Conservation (phyloP, 805 yeast genomes). For the Lipomyces lipofer region DNA sequence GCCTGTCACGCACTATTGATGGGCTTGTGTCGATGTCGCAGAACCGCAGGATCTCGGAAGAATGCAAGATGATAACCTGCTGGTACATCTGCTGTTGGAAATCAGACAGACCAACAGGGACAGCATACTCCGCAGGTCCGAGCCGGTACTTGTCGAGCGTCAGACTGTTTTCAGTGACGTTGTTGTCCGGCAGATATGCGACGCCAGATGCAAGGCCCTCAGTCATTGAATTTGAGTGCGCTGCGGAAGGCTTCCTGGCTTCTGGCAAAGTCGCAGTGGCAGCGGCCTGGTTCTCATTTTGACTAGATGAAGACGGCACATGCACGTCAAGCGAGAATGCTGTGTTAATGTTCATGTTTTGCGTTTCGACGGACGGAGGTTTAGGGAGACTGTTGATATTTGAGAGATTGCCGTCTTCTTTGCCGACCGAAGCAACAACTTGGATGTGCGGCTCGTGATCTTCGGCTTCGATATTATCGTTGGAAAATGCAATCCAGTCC, state of each 20-base stretch:
- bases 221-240: conserved; percentile 12
- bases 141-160: conserved; percentile 29
- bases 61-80: conserved; percentile 87
- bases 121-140: conserved; percentile 59
- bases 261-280: conserved; percentile 6
- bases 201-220: conserved; percentile 24
- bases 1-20: conserved; percentile 45
- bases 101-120: conserved; percentile 81
- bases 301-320: background rate
- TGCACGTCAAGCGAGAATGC: background rate
- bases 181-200: conserved; percentile 24
- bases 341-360: background rate
- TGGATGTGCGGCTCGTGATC: background rate
- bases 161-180: conserved; percentile 12
- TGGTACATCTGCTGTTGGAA: conserved; percentile 87
- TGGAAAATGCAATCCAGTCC: too few relatives aligned
- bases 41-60: conserved; percentile 83
- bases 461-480: background rate
- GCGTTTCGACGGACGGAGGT: background rate
- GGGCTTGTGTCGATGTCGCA: conserved; percentile 58
- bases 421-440: background rate
- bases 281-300: background rate
- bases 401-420: background rate
- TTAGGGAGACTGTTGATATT: background rate
- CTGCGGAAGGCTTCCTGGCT: background rate